Conservation (phyloP, 352 stramenopile species). For the Pythium oligandrum region DNA sequence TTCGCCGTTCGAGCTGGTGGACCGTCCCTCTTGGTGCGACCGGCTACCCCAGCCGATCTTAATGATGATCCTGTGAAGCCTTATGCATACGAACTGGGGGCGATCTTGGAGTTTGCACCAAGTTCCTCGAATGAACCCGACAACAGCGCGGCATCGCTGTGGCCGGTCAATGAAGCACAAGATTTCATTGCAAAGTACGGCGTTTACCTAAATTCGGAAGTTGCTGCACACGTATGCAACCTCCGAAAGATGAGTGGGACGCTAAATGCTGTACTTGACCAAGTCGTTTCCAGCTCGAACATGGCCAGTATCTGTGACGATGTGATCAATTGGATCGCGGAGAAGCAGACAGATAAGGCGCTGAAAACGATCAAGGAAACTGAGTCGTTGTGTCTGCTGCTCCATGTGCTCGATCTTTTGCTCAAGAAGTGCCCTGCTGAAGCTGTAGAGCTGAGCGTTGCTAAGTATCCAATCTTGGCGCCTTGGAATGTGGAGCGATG, state of each 20-base stretch:
- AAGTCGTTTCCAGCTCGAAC: slow-evolving; percentile 75
- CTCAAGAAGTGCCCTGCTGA: slow-evolving; percentile 74
- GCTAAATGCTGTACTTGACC: slow-evolving; percentile 65
- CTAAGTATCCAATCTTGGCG: slow-evolving; percentile 60
- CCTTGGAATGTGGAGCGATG: slow-evolving; percentile 81
- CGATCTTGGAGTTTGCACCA: slow-evolving; percentile 23
- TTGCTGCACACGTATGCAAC: slow-evolving; percentile 79
- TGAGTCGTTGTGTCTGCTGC: slow-evolving; percentile 63
- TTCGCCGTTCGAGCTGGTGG: slow-evolving; percentile 65
- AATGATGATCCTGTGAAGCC: slow-evolving; percentile 19
- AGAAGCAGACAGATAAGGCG: slow-evolving; percentile 46
- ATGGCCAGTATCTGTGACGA: slow-evolving; percentile 73
- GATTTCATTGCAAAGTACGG: slow-evolving; percentile 78
- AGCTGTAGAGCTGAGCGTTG: slow-evolving; percentile 67
- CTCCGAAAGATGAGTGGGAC: slow-evolving; percentile 54
- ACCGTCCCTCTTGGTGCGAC: slow-evolving; percentile 42
- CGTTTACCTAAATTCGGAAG: slow-evolving; percentile 79
- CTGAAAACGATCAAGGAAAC: slow-evolving; percentile 43
- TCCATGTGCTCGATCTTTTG: slow-evolving; percentile 76
- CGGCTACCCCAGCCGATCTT: slow-evolving; percentile 17
- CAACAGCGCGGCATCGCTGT: neutral
- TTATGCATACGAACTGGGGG: slow-evolving; percentile 68
- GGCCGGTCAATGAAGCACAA: slow-evolving; percentile 34
- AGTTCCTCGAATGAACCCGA: slow-evolving; percentile 1
- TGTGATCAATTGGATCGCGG: slow-evolving; percentile 73